Base-by-base conservation (phyloP, 2,329 filamentous ascomycete genomes). In the Alternaria triticimaculans region DNA sequence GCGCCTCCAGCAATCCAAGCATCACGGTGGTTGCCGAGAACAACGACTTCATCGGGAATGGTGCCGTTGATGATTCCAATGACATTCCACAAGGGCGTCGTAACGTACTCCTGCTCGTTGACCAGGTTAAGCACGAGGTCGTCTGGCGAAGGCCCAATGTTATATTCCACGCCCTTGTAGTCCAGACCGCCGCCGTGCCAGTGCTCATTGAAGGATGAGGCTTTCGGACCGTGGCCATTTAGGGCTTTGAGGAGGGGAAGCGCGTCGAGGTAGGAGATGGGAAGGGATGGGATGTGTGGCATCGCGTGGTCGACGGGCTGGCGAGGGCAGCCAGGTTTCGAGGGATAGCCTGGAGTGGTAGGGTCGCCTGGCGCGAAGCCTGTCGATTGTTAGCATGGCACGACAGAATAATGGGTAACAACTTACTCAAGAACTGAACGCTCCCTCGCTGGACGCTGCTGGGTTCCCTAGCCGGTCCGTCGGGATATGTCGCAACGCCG, bases 11-110 rank as follows among this genome's bases (percentile, higher is more conserved):
- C 90, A 72, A 95, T 90, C 93, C 93, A 96, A 0, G 94, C 92
- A 80, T 97, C 94, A 33, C 94, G 89, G 76, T 97, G 94, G 75
- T 97, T 97, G n/a, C 94, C 94, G 30, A 98, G 83, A 4, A 99
- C 86, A 49, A 99, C 85, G 1, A 97, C 93, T 75, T 97, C 94
- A 72, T 97, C 89, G 0, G 89, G 84, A 37, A 96, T 88, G 0
- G 91, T 92, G 10, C 95, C 96, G 72, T 97, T 97, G 78, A 99
- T 92, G 49, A 96, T 85, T 48, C 95, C 95, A 68, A 98, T 95
- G 3, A 96, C 92, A 76, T 99, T 91, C 84, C 84, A 86, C 8
- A 85, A 70, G 3, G 84, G 83, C 7, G 84, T 86, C 2, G 80
- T 85, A 21, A 82, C 80, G 58, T 85, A 85, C 26, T 85, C 82